These are phyloP conservation scores for Penicillium frequentans DNA, from an alignment of 2,329 filamentous ascomycete genomes.

Conservation along the genomic window DNA sequence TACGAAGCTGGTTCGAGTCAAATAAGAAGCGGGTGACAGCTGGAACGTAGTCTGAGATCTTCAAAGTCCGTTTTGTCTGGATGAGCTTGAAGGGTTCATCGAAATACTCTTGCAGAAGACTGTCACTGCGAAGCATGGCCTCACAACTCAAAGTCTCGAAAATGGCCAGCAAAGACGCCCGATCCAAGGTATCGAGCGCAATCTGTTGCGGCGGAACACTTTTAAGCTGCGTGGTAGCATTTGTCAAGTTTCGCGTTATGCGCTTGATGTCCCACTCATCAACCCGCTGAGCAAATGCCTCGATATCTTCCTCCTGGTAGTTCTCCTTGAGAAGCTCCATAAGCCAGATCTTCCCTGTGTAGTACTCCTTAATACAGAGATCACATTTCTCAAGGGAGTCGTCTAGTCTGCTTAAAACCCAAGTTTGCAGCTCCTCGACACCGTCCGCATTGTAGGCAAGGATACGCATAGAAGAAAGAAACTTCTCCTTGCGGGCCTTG, in stretches of 20 bases:
- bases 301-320: conserved; percentile 49
- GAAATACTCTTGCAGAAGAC: conserved; percentile 61
- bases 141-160: conserved; percentile 88
- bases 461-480: conserved; percentile 68
- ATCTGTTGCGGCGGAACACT: conserved; percentile 52
- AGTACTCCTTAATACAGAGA: conserved; percentile 71
- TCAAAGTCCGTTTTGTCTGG: conserved; percentile 75
- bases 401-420: conserved; percentile 61
- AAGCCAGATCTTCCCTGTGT: conserved; percentile 65
- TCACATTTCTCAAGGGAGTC: conserved; percentile 64
- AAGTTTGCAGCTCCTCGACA: conserved; percentile 59
- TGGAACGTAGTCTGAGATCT: conserved; percentile 72
- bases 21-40: conserved; percentile 86
- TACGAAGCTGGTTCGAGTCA: conserved; percentile 63
- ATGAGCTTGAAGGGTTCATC: conserved; percentile 80
- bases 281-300: conserved; percentile 56
- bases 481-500: conserved; percentile 58
- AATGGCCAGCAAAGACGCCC: conserved; percentile 71
- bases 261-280: conserved; percentile 62
- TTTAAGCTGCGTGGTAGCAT: conserved; percentile 56
- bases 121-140: conserved; percentile 65
- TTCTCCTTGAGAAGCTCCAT: conserved; percentile 62
- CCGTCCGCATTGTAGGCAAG: conserved; percentile 65
- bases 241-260: conserved; percentile 60
- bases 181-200: conserved; percentile 51